Evolutionary conservation across 371 early-diverging fungal species (phyloP).

Genomic region (Batkoa obscura): DNA sequence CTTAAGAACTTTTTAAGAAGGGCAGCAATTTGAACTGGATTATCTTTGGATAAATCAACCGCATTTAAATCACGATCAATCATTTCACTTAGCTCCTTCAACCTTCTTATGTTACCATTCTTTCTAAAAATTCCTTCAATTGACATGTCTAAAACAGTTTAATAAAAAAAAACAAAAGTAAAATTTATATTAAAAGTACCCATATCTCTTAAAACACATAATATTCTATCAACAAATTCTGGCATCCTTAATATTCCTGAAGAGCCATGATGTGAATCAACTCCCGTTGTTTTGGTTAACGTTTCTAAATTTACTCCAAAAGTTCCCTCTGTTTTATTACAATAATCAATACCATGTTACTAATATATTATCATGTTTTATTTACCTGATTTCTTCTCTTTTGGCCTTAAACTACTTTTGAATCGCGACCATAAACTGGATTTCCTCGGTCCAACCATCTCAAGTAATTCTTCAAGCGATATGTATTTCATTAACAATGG

Average conservation of each 20-base stretch:
- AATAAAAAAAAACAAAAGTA: background rate
- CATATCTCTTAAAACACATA: slow-evolving; percentile 54
- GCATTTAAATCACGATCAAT: slow-evolving; percentile 45
- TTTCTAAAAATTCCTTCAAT: slow-evolving; percentile 92
- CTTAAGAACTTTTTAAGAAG: slow-evolving; percentile 82
- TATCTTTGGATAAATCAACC: slow-evolving; percentile 47
- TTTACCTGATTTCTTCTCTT: slow-evolving; percentile 32
- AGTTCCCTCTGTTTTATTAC: slow-evolving; percentile 31
- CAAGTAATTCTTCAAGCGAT: slow-evolving; percentile 43
- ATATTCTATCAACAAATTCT: slow-evolving; percentile 60
- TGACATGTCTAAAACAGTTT: slow-evolving; percentile 43
- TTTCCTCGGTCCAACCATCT: slow-evolving; percentile 49
- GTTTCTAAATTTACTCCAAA: slow-evolving; percentile 84
- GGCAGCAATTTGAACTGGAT: slow-evolving; percentile 81
- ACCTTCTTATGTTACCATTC: slow-evolving; percentile 83
- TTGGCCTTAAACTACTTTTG: slow-evolving; percentile 36
- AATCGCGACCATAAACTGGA: slow-evolving; percentile 51
- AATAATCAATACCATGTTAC: background rate
- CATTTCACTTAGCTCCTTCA: slow-evolving; percentile 52
- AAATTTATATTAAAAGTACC: slow-evolving; percentile 23
- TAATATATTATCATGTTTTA: background rate
- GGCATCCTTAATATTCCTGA: slow-evolving; percentile 66
- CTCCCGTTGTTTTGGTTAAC: slow-evolving; percentile 63
- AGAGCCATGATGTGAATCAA: slow-evolving; percentile 58
- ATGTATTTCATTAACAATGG: slow-evolving; percentile 44